Evolutionary conservation across 1,139 yeast genomes (phyloP).

Genomic region (Yamadazyma spencermartinsiae): DNA sequence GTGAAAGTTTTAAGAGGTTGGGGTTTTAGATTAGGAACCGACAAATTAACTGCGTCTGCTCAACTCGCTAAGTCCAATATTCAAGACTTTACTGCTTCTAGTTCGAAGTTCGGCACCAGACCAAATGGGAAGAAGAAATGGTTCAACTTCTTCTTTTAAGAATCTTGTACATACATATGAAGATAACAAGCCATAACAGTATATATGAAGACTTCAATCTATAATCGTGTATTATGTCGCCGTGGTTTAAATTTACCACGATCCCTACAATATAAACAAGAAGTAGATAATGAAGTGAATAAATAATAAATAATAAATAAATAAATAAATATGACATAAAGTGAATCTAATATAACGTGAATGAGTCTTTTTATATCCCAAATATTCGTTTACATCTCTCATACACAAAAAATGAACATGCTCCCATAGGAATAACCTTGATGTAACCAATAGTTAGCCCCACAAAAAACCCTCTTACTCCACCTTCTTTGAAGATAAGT

Average conservation of each 20-base stretch:
- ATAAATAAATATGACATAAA: slow-evolving; percentile 1
- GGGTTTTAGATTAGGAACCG: slow-evolving; percentile 80
- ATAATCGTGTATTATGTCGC: too few relatives aligned
- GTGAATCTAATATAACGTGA: neutral
- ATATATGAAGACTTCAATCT: too few relatives aligned
- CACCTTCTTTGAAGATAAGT: slow-evolving; percentile 68
- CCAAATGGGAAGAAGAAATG: slow-evolving; percentile 57
- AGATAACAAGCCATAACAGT: too few relatives aligned
- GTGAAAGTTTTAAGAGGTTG: slow-evolving; percentile 64
- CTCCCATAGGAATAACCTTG: slow-evolving; percentile 95
- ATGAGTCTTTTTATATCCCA: slow-evolving; percentile 44
- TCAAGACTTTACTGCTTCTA: slow-evolving; percentile 38
- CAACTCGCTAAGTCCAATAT: slow-evolving; percentile 28
- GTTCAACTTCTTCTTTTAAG: slow-evolving; percentile 59
- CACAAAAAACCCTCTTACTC: slow-evolving; percentile 84
- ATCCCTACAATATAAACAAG: too few relatives aligned
- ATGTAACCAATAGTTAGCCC: slow-evolving; percentile 94
- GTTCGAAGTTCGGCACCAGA: slow-evolving; percentile 52
- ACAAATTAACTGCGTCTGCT: slow-evolving; percentile 38
- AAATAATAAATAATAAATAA: slow-evolving; percentile 3
- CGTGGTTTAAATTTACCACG: too few relatives aligned
- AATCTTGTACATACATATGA: slow-evolving; percentile 1
- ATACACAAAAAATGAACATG: slow-evolving; percentile 92
- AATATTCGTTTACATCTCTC: slow-evolving; percentile 75
- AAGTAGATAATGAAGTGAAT: neutral